phyloP scores from a whole-genome alignment of 108 stramenopile species.

The Cyclotella distinguenda region DNA sequence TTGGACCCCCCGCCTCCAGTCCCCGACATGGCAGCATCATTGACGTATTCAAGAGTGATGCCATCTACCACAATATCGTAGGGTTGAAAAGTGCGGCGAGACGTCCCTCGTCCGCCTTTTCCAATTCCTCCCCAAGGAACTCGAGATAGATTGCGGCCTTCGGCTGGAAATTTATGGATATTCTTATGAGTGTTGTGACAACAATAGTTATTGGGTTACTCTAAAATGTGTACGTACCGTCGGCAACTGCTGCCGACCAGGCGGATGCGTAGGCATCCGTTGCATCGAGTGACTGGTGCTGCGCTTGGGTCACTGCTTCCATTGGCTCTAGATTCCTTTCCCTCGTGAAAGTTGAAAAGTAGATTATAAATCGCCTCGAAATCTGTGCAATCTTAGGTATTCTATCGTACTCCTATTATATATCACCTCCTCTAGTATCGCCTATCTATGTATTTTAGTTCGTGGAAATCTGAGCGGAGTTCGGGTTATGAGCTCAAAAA shows the following conservation, averaged over 20 bases:
- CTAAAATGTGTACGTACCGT: slow-evolving; percentile 1
- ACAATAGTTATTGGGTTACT: neutral
- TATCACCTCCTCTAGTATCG: too few relatives aligned
- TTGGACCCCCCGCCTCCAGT: slow-evolving; percentile 37
- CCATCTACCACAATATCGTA: slow-evolving; percentile 65
- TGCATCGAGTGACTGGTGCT: slow-evolving; percentile 62
- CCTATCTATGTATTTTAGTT: too few relatives aligned
- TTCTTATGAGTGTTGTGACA: neutral
- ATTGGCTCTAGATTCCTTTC: too few relatives aligned
- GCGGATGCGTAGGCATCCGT: slow-evolving; percentile 69
- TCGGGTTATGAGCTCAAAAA: too few relatives aligned
- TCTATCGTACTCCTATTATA: too few relatives aligned
- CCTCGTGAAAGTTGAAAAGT: too few relatives aligned
- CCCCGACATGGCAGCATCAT: slow-evolving; percentile 39
- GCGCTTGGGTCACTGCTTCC: slow-evolving; percentile 28
- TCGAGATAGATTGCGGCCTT: neutral
- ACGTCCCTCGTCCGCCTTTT: slow-evolving; percentile 67
- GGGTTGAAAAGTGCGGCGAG: slow-evolving; percentile 70
- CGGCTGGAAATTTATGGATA: neutral
- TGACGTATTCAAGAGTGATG: slow-evolving; percentile 64
- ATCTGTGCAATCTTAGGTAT: too few relatives aligned
- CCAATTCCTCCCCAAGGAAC: slow-evolving; percentile 73
- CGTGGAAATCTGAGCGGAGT: too few relatives aligned
- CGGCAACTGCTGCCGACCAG: slow-evolving; percentile 58
- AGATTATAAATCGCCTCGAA: too few relatives aligned